Base-by-base conservation (phyloP, 805 yeast species). In the Yarrowia bubula region DNA sequence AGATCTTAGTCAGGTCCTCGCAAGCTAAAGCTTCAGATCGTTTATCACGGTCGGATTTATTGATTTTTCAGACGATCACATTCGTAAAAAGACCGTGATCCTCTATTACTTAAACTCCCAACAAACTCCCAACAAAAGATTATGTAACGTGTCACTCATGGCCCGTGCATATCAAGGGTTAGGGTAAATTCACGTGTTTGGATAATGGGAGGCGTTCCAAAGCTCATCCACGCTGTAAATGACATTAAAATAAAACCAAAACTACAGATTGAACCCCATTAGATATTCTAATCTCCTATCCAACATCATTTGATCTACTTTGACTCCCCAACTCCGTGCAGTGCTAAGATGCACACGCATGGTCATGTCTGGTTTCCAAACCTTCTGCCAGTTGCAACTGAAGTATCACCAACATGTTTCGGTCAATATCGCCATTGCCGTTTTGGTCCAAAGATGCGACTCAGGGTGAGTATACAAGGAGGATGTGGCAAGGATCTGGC, bases 381-480 rank as follows among this genome's bases (percentile, higher is more conserved):
- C 66, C 65, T 46, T 48, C 46, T 31, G 39, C 8, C 57, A 35
- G 37, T 35, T 37, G 10, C 46, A 46, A 32, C 64, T 67, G 1
- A 64, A 66, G 31, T 51, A 51, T 51, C 37, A 66, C 69, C 55
- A 48, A 33, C 37, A 48, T 69, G 63, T 51, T 68, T 31, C 62
- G 68, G 66, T 67, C 69, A 14, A 68, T 68, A 28, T 67, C 69
- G 47, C 70, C 69, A 17, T 50, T 61, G 51, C 70, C 70, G 37
- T 67, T 67, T 39, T 55, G 66, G 53, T 46, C 58, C 37, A 61
- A 60, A 10, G 65, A 58, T 22, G 62, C 65, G 18, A 65, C 69
- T 50, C 67, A 41, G 65, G 64, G 48, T 57, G 57, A 37, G 47
- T 18, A n/a, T 11, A 8, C n/a, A 17, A 4, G 48, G 15, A 15